Evolutionary conservation across 495 filamentous ascomycete genomes (phyloP).

Genomic region (Penicillium tannophilum): DNA sequence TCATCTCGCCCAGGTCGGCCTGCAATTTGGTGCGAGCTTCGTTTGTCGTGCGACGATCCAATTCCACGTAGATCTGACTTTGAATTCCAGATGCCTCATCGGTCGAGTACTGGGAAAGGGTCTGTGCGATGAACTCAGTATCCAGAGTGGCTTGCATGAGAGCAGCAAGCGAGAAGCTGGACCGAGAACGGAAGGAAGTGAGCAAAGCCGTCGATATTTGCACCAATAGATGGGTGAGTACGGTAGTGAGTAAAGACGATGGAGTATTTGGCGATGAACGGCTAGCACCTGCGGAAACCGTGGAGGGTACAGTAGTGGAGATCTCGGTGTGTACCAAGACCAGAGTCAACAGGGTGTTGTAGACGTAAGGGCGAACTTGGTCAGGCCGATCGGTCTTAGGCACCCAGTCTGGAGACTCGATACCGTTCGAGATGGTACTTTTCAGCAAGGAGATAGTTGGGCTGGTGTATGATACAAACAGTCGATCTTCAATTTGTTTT

Average conservation of each 20-base stretch:
- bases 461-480: slow-evolving; percentile 88
- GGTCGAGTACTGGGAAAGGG: slow-evolving; percentile 81
- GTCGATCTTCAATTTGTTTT: slow-evolving; percentile 79
- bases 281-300: slow-evolving; percentile 29
- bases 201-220: slow-evolving; percentile 71
- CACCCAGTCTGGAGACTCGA: slow-evolving; percentile 70
- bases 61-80: slow-evolving; percentile 82
- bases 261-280: slow-evolving; percentile 49
- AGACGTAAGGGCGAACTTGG: slow-evolving; percentile 84
- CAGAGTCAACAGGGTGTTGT: slow-evolving; percentile 76
- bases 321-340: slow-evolving; percentile 93
- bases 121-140: slow-evolving; percentile 95
- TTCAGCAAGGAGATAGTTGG: slow-evolving; percentile 66
- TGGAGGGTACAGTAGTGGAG: slow-evolving; percentile 66
- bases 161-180: slow-evolving; percentile 70
- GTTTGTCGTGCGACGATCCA: slow-evolving; percentile 84
- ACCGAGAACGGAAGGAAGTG: slow-evolving; percentile 65
- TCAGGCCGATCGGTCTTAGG: slow-evolving; percentile 64
- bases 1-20: slow-evolving; percentile 86
- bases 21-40: slow-evolving; percentile 78
- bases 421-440: slow-evolving; percentile 67
- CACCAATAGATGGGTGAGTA: slow-evolving; percentile 81
- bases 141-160: slow-evolving; percentile 97
- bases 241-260: slow-evolving; percentile 61
- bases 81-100: slow-evolving; percentile 78